Conservation (phyloP, 129 eudicot genomes). For the Escallonia herrerae region DNA sequence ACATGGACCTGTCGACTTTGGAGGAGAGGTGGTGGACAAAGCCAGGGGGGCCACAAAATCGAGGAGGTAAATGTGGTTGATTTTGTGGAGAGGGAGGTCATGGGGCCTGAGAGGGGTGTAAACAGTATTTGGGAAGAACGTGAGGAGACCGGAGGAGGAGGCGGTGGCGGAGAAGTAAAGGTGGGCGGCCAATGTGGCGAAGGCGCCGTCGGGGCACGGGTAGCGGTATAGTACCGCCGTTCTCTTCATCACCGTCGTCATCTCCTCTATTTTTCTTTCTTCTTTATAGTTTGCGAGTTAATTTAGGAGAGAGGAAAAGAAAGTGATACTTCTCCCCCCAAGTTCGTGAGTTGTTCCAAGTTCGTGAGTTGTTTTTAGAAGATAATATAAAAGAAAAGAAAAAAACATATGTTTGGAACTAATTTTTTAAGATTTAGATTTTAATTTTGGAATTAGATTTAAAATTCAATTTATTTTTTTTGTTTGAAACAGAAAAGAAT, state of each 20-base stretch:
- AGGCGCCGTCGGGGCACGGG: constrained; percentile 92
- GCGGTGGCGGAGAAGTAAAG: constrained; percentile 65
- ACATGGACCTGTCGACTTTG: constrained; percentile 47
- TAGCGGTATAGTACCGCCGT: constrained; percentile 78
- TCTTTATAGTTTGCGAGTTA: too few relatives aligned
- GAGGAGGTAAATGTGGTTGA: constrained; percentile 61
- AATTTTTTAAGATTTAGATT: too few relatives aligned
- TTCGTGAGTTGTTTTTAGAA: too few relatives aligned
- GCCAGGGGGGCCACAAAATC: constrained; percentile 88
- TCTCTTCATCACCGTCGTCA: constrained; percentile 36
- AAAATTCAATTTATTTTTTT: too few relatives aligned
- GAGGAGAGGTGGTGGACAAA: constrained; percentile 56
- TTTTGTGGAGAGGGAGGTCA: constrained; percentile 68
- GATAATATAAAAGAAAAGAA: too few relatives aligned
- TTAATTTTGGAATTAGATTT: too few relatives aligned
- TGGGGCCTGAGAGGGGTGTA: constrained; percentile 64
- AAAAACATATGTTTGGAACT: too few relatives aligned
- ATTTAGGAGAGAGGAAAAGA: too few relatives aligned
- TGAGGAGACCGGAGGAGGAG: constrained; percentile 21
- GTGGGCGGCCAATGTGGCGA: constrained; percentile 87
- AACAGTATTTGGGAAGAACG: constrained; percentile 80
- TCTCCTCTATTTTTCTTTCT: too few relatives aligned
- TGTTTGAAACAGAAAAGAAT: too few relatives aligned
- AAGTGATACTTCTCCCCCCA: too few relatives aligned
- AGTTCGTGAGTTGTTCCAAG: too few relatives aligned